phyloP scores from a whole-genome alignment of 306 rosid species.

The Elaeagnus macrophylla region DNA sequence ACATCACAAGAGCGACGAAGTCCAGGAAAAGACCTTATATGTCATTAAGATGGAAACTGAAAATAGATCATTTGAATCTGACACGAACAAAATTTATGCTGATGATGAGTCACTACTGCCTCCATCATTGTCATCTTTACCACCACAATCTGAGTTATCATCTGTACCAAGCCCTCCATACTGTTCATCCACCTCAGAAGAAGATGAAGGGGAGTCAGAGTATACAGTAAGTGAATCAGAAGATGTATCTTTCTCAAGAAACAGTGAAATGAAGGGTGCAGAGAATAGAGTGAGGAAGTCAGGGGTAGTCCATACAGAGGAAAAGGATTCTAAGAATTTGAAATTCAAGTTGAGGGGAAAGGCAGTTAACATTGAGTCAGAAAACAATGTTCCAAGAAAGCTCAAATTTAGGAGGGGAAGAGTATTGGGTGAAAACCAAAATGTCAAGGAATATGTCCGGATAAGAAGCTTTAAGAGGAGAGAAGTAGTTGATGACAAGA shows the following conservation, averaged over 20 bases:
- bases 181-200: slow-evolving; percentile 11
- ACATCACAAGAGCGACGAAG: slow-evolving; percentile 27
- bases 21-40: slow-evolving; percentile 62
- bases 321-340: slow-evolving; percentile 26
- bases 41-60: slow-evolving; percentile 54
- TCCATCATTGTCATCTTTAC: slow-evolving; percentile 8
- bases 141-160: slow-evolving; percentile 24
- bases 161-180: slow-evolving; percentile 14
- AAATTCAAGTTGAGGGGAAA: slow-evolving; percentile 58
- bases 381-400: slow-evolving; percentile 46
- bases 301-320: slow-evolving; percentile 29
- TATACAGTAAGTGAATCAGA: slow-evolving; percentile 47
- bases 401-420: slow-evolving; percentile 62
- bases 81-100: slow-evolving; percentile 26
- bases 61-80: slow-evolving; percentile 32
- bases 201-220: slow-evolving; percentile 45
- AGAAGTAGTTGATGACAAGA: slow-evolving; percentile 23
- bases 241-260: slow-evolving; percentile 29
- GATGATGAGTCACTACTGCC: slow-evolving; percentile 23
- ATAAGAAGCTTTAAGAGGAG: slow-evolving; percentile 46
- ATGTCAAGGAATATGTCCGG: slow-evolving; percentile 8
- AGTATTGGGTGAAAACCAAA: slow-evolving; percentile 31
- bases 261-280: slow-evolving; percentile 26
- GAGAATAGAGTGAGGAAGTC: slow-evolving; percentile 31
- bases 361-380: slow-evolving; percentile 38